These are phyloP conservation scores for Chaetomium globosum DNA, from an alignment of 2,329 filamentous ascomycete genomes.

Conservation along the genomic window DNA sequence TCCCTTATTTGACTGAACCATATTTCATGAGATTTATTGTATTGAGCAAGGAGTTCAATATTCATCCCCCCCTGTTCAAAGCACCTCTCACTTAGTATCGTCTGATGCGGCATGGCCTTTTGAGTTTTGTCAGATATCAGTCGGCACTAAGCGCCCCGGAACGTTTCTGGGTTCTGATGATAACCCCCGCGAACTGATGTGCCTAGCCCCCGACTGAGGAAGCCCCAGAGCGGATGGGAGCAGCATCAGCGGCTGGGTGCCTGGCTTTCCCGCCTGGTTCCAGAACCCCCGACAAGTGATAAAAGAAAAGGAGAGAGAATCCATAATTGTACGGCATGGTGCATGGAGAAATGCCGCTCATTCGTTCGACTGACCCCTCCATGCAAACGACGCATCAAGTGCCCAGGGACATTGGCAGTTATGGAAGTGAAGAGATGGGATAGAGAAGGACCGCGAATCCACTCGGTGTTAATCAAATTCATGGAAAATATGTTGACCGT, in stretches of 20 bases:
- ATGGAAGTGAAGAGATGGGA: neutral
- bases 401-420: neutral
- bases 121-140: neutral
- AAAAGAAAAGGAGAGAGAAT: neutral
- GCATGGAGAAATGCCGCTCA: neutral
- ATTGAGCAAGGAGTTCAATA: too few species aligned
- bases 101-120: neutral
- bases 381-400: neutral
- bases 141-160: neutral
- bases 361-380: neutral
- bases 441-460: neutral
- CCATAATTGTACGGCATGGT: neutral
- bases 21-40: too few species aligned
- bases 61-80: too few species aligned
- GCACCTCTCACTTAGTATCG: neutral
- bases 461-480: neutral
- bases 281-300: neutral
- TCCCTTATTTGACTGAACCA: too few species aligned
- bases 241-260: neutral
- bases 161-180: neutral
- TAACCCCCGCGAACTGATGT: neutral
- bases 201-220: too few species aligned
- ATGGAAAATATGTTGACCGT: neutral
- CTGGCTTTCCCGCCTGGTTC: neutral
- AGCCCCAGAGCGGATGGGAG: neutral